Conservation (phyloP, 495 filamentous ascomycete genomes). For the Aspergillus heteromorphus region DNA sequence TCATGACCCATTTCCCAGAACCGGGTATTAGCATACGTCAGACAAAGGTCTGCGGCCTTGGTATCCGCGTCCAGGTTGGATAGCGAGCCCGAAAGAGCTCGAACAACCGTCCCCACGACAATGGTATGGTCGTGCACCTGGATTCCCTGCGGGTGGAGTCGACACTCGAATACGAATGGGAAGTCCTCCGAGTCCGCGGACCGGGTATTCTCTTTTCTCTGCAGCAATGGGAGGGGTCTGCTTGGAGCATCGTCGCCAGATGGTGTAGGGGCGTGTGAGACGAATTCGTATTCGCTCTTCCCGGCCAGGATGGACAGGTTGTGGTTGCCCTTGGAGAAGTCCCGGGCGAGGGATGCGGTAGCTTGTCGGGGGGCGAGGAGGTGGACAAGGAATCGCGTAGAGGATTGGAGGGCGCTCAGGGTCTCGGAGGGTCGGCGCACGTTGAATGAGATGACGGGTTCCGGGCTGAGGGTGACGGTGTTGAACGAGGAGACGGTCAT, state of each 20-base stretch:
- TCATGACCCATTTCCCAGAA: conserved; percentile 43
- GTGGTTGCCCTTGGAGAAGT: conserved; percentile 38
- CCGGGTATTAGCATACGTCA: conserved; percentile 42
- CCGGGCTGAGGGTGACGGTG: conserved; percentile 61
- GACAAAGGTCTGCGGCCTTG: conserved; percentile 24
- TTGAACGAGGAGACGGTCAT: conserved; percentile 85
- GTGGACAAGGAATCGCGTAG: conserved; percentile 39
- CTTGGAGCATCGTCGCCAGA: background rate
- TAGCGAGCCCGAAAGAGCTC: conserved; percentile 8
- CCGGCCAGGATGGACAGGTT: conserved; percentile 28
- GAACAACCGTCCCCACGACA: conserved; percentile 33
- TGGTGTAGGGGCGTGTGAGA: conserved; percentile 6
- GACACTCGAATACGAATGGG: conserved; percentile 40
- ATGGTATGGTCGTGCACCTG: conserved; percentile 43
- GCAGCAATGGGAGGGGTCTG: conserved; percentile 29
- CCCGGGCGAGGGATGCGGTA: conserved; percentile 35
- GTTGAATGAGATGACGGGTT: conserved; percentile 74
- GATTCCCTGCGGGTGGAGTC: conserved; percentile 29
- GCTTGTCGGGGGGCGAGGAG: conserved; percentile 27
- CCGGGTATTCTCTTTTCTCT: conserved; percentile 5
- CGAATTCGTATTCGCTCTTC: conserved; percentile 36
- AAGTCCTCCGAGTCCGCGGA: conserved; percentile 11
- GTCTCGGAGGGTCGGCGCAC: conserved; percentile 69
- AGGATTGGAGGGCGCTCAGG: conserved; percentile 52
- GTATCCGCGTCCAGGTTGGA: background rate